These are phyloP conservation scores for Letharia lupina DNA, from an alignment of 495 filamentous ascomycete species.

Conservation along the genomic window DNA sequence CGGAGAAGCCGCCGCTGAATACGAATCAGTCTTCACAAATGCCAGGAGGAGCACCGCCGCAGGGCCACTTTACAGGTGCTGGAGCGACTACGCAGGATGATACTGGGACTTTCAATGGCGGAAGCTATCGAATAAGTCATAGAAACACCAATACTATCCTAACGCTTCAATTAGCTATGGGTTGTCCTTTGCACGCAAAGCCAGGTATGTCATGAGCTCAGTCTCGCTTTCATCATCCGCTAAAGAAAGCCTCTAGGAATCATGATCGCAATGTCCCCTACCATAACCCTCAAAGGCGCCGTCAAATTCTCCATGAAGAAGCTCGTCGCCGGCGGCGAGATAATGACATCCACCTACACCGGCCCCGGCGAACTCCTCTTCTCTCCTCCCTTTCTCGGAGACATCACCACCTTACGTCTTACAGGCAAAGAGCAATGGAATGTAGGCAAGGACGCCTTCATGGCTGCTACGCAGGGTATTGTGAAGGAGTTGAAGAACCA, in stretches of 20 bases:
- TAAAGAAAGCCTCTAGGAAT: slow-evolving; percentile 40
- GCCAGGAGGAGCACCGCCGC: slow-evolving; percentile 41
- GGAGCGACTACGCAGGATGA: slow-evolving; percentile 54
- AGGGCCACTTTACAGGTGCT: slow-evolving; percentile 52
- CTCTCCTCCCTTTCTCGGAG: slow-evolving; percentile 70
- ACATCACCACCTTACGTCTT: slow-evolving; percentile 74
- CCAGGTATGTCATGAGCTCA: slow-evolving; percentile 50
- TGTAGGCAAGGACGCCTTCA: slow-evolving; percentile 71
- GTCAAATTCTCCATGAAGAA: slow-evolving; percentile 82
- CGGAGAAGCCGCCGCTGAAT: slow-evolving; percentile 22
- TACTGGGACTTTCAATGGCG: slow-evolving; percentile 90
- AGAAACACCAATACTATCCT: slow-evolving; percentile 83
- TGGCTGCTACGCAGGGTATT: slow-evolving; percentile 70
- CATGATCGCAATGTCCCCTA: slow-evolving; percentile 94
- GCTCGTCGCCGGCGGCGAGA: slow-evolving; percentile 69
- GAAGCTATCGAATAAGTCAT: slow-evolving; percentile 87
- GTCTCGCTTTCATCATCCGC: neutral
- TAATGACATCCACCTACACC: slow-evolving; percentile 72
- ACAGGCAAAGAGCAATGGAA: slow-evolving; percentile 63
- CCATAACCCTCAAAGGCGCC: slow-evolving; percentile 69
- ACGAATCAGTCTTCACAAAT: slow-evolving; percentile 25
- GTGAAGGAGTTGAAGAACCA: slow-evolving; percentile 79
- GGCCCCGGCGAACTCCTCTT: slow-evolving; percentile 87
- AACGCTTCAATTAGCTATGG: slow-evolving; percentile 82
- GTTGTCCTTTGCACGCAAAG: slow-evolving; percentile 72